Conservation (phyloP, 495 filamentous ascomycete species). For the Penicillium bialowiezense region DNA sequence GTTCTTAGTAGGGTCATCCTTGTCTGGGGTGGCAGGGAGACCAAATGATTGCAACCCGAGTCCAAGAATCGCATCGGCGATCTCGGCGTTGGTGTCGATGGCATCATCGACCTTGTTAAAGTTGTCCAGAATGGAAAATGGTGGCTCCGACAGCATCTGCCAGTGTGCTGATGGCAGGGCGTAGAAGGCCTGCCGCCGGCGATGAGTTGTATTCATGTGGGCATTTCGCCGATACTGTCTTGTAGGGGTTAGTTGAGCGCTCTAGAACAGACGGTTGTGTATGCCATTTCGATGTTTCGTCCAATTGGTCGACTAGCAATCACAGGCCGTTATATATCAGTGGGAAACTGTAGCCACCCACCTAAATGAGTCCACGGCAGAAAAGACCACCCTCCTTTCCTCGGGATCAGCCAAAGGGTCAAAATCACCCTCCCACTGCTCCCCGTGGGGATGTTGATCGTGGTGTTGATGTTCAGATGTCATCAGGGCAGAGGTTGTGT, state of each 20-base stretch:
- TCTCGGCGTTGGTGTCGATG: slow-evolving; percentile 82
- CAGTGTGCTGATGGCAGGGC: slow-evolving; percentile 80
- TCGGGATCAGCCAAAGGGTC: slow-evolving; percentile 67
- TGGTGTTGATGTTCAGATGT: slow-evolving; percentile 11
- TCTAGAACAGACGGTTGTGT: not conserved
- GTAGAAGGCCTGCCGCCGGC: slow-evolving; percentile 86
- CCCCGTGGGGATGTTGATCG: too few species aligned
- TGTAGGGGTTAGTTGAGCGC: not conserved
- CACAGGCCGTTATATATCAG: too few species aligned
- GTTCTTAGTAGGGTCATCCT: slow-evolving; percentile 36
- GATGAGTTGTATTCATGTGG: slow-evolving; percentile 84
- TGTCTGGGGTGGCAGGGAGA: slow-evolving; percentile 32
- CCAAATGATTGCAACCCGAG: slow-evolving; percentile 65
- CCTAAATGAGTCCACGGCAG: slow-evolving; percentile 82
- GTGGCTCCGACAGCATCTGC: slow-evolving; percentile 71
- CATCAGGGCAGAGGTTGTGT: slow-evolving; percentile 6
- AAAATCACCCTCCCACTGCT: slow-evolving; percentile 56
- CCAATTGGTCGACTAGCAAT: too few species aligned
- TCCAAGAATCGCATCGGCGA: slow-evolving; percentile 72
- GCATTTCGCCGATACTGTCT: slow-evolving; percentile 82
- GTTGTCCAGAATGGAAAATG: slow-evolving; percentile 76
- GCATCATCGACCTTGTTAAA: slow-evolving; percentile 79
- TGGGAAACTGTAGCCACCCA: too few species aligned
- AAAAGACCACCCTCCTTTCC: slow-evolving; percentile 71
- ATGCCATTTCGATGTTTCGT: too few species aligned